Evolutionary conservation across 805 yeast genomes (phyloP), one percentile per base, ranked within the genome.

Genomic region (Candida odintsovae): DNA sequence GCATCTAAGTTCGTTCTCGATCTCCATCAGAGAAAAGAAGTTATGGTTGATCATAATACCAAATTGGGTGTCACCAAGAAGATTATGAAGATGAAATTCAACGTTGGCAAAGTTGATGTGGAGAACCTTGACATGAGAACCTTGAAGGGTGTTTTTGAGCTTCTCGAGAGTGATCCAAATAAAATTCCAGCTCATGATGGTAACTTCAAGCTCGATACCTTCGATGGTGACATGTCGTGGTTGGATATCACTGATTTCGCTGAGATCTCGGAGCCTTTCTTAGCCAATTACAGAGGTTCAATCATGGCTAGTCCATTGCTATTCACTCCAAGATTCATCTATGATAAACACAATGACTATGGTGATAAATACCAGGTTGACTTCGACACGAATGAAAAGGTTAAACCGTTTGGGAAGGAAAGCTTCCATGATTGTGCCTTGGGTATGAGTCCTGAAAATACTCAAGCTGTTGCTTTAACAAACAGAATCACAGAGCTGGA

Each of bases 321-420:
- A 54, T 80, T 68, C 62, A 72, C 95, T 0, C 86, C 92, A 6
- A 68, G 78, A 39, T 83, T 90, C 59, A 70, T 83, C 3, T 90
- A 87, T 61, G 67, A 76, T 50, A 72, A 92, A 42, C 80, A 83
- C 51, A 80, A 88, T 2, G 73, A 71, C 43, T 71, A 75, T 50
- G 74, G 71, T 2, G 69, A 70, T 37, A 65, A 58, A 44, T 65
- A 58, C 45, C 73, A 71, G 46, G 52, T 68, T n/a, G 69, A 69
- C 51, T 59, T 62, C n/a, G 60, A 59, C 11, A 65, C 70, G 2
- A 65, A 61, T 33, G 54, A 62, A 51, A 62, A 47, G 44, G 58
- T 68, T 8, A 52, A 47, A 22, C 80, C 81, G 20, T 80, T 80
- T 61, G 79, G 79, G 3, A 58, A 71, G 41, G 77, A 75, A 52